Base-by-base conservation (phyloP, 2,329 filamentous ascomycete species). In the Diaporthe sp. region DNA sequence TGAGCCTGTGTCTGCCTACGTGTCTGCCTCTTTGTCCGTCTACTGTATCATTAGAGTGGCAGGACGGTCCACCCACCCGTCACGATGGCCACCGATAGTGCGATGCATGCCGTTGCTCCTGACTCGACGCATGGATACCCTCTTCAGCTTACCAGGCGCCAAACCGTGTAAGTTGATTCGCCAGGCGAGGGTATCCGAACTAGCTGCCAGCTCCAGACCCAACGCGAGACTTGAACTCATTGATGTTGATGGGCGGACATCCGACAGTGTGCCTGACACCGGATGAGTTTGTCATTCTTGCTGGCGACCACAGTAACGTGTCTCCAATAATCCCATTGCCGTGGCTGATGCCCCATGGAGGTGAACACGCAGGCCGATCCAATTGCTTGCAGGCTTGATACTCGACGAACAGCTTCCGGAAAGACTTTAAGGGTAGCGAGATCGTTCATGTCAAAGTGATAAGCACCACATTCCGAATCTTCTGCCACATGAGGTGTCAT, bases 111-210 rank as follows among this genome's bases (percentile, higher is more conserved):
- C n/a, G 22, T 51, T 25, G 47, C 12, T 39, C 34, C 58, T 73
- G 58, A 65, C 71, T 65, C 58, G 71, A 44, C 47, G 12, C 44
- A 34, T 65, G 34, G 58, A 55, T 34, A 55, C 58, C 58, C 57
- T 61, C 44, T 17, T 6, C 44, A 53, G 71, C 58, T 53, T 31
- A 53, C 44, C 31, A 53, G 44, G 31, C 31, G 60, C 49, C 31
- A 72, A 72, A 72, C 71, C 57, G 34, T 73, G 58, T 73, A 73
- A 73, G 71, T 65, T 73, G 71, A 73, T 73, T 73, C 71, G 71
- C 25, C 47, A 63, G 71, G 44, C 22, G 25, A 28, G 49, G 39
- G 34, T 25, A 44, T 22, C 17, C 37, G 17, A 42, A 34, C 71
- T 42, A 71, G 31, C 13, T 71, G 22, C 25, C 13, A 28, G 25